Evolutionary conservation across 108 stramenopile genomes (phyloP).

Genomic region (Cyclotella baltica): DNA sequence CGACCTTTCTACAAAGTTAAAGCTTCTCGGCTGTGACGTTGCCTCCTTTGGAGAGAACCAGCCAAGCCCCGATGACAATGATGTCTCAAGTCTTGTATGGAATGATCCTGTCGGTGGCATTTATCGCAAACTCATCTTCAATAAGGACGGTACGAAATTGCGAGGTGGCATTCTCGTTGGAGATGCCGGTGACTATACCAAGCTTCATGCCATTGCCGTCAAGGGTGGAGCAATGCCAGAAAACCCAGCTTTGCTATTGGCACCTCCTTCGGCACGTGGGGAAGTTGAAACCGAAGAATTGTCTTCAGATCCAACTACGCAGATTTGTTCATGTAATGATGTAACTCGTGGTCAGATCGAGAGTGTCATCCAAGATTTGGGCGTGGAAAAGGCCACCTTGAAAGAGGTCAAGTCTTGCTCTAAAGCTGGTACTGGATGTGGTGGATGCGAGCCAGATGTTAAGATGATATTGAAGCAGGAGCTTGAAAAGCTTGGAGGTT

Average conservation of each 20-base stretch:
- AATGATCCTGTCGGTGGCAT: conserved; percentile 88
- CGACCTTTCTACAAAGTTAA: conserved; percentile 95
- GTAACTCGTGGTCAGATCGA: conserved; percentile 83
- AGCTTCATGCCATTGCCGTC: conserved; percentile 81
- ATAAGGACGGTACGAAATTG: conserved; percentile 88
- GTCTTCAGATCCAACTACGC: conserved; percentile 70
- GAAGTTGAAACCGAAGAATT: conserved; percentile 57
- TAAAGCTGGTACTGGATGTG: conserved; percentile 92
- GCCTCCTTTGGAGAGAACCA: conserved; percentile 94
- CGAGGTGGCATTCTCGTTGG: conserved; percentile 94
- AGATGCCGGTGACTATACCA: conserved; percentile 89
- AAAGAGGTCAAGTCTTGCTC: conserved; percentile 86
- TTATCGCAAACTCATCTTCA: conserved; percentile 96
- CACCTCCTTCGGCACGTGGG: conserved; percentile 70
- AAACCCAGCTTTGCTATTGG: conserved; percentile 73
- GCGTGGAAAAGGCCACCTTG: conserved; percentile 76
- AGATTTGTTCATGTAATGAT: conserved; percentile 95
- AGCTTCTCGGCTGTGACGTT: conserved; percentile 95
- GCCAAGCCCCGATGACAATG: conserved; percentile 81
- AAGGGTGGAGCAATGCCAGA: conserved; percentile 73
- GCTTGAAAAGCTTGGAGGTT: conserved; percentile 82
- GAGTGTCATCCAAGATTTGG: conserved; percentile 72
- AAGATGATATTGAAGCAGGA: conserved; percentile 79
- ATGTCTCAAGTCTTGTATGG: conserved; percentile 87
- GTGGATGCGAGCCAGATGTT: conserved; percentile 93